Base-by-base conservation (phyloP, 1,284 basidiomycete genomes). In the Caloboletus firmus region DNA sequence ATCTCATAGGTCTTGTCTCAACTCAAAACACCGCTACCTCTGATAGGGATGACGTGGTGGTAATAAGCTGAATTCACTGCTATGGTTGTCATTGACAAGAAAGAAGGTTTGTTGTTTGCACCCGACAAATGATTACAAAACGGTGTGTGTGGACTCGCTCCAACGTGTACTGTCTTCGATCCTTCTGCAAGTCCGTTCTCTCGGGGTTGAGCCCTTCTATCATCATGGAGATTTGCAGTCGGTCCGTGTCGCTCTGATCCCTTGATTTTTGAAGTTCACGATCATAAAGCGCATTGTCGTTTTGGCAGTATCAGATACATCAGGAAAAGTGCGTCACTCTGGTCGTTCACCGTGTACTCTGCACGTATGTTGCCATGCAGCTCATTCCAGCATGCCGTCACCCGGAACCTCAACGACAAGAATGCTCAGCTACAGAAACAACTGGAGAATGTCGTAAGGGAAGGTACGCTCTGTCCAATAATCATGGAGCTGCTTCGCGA, bases 241-340 rank as follows among this genome's bases (percentile, higher is more conserved):
- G 90, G 89, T 85, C 54, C 17, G 77, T 69, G 35, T 30, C 9
- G 6, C 22, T 36, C 18, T 12, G 17, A 30, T 24, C 17, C 13
- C 39, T 37, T 39, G 2, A 1, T 37, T 12, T 36, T 41, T 18
- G 15, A 44, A 26, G 40, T 51, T 67, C 51, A 71, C 50, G 5
- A 26, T 32, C 34, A 43, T 43, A n/a, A 56, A 90, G 87, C 32
- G 87, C 89, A 6, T 80, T 92, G 55, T 87, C 89, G 9, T 93
- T 93, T 69, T 93, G 91, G 91, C 88, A 91, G 66, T 93, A 93
- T 67, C 90, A 93, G 64, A 80, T 84, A 45, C 87, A 90, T 58
- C 90, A 93, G 73, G 90, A 93, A 73, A 84, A 80, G 89, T 89
- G 59, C 61, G 74, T 61, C 36, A 30, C 32, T 53, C 20, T 49